Percentiles rank a stretch among this genome's conserved stretches.
Conservation (phyloP, 73 alveolate species). For the Paramecium sonneborni region DNA sequence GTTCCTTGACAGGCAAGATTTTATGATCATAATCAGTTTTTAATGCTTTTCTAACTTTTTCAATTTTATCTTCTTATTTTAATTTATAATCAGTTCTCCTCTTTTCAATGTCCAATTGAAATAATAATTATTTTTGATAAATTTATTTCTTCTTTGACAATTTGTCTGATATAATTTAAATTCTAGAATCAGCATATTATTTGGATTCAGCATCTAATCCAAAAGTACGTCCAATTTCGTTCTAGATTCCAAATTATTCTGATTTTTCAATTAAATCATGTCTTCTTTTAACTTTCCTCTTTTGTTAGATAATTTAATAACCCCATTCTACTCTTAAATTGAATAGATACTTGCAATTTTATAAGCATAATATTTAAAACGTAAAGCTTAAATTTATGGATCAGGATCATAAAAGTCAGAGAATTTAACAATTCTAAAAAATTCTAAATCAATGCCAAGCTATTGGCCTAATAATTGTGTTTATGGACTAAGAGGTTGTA, state of each 20-base stretch:
- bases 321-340: not conserved
- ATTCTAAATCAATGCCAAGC: conserved; percentile 32
- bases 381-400: not conserved
- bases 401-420: conserved; percentile 34
- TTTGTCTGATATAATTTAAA: not conserved
- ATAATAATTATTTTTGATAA: not conserved
- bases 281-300: conserved; percentile 5
- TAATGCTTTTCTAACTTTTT: not conserved
- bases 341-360: not conserved
- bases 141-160: not conserved
- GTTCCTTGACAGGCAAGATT: conserved; percentile 6
- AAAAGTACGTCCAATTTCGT: conserved; percentile 46
- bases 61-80: not conserved
- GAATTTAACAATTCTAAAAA: conserved; percentile 21
- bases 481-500: conserved; percentile 44
- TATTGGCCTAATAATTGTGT: not conserved
- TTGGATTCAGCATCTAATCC: conserved; percentile 10
- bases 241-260: not conserved
- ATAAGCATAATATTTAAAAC: conserved; percentile 48
- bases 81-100: not conserved
- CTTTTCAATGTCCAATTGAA: conserved; percentile 20
- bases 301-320: not conserved
- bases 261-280: conserved; percentile 33
- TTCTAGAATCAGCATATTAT: not conserved
- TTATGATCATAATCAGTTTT: conserved; percentile 27